These are phyloP conservation scores for Starmerella roubikii DNA, from an alignment of 805 yeast species.

Conservation along the genomic window DNA sequence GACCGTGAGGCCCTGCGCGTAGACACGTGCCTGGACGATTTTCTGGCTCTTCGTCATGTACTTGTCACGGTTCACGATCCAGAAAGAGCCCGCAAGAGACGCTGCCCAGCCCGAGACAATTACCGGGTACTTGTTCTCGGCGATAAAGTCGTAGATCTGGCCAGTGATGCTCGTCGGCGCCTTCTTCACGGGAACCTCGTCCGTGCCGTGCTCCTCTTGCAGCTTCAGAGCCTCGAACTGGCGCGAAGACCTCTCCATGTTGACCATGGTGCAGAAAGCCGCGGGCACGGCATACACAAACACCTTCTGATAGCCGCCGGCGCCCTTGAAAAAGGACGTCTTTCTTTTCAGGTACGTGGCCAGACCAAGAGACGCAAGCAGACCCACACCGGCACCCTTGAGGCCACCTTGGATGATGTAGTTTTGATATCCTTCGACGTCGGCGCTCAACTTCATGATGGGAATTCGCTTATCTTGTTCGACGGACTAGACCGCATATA, in stretches of 20 bases:
- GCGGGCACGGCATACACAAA: conserved; percentile 60
- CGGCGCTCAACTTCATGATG: conserved; percentile 68
- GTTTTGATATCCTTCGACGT: conserved; percentile 48
- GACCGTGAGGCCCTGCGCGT: conserved; percentile 76
- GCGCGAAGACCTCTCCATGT: conserved; percentile 59
- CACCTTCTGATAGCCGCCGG: conserved; percentile 31
- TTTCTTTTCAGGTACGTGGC: conserved; percentile 35
- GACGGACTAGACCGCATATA: background rate
- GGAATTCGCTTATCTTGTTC: background rate
- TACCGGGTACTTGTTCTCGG: conserved; percentile 27
- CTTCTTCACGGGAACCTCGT: background rate
- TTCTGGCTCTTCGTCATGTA: conserved; percentile 66
- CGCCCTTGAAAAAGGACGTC: conserved; percentile 15
- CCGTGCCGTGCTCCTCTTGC: conserved; percentile 25
- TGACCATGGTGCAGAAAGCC: conserved; percentile 43
- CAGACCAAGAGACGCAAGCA: conserved; percentile 40
- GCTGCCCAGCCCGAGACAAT: conserved; percentile 71
- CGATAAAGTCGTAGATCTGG: conserved; percentile 1
- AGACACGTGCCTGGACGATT: conserved; percentile 81
- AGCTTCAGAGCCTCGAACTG: conserved; percentile 50
- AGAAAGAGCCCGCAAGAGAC: conserved; percentile 72
- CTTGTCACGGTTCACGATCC: conserved; percentile 54
- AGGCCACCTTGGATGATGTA: conserved; percentile 47
- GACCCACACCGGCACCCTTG: conserved; percentile 46
- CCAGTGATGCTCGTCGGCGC: background rate